Evolutionary conservation across 345 rosid species (phyloP).

Genomic region (Populus tremula): DNA sequence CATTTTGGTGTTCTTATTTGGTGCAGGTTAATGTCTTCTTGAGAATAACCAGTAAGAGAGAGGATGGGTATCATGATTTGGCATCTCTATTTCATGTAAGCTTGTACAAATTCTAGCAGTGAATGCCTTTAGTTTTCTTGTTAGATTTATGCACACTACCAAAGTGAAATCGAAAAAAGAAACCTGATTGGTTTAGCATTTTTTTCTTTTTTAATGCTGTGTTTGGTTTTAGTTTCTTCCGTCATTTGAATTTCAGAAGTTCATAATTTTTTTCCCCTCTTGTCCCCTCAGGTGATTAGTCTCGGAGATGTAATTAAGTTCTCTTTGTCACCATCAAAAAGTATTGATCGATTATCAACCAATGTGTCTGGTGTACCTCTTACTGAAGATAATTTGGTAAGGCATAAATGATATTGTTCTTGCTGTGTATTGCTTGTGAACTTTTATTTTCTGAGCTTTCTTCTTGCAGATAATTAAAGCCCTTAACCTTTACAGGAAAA

Average conservation of each 20-base stretch:
- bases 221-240: not conserved
- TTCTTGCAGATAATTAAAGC: constrained; percentile 86
- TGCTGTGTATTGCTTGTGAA: not conserved
- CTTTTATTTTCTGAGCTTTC: not conserved
- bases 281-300: constrained; percentile 61
- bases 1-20: constrained; percentile 5
- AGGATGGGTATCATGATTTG: constrained; percentile 92
- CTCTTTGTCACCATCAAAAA: constrained; percentile 79
- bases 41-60: constrained; percentile 76
- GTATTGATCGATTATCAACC: constrained; percentile 71
- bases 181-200: not conserved
- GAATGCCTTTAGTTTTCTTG: not conserved
- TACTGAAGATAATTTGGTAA: constrained; percentile 71
- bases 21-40: constrained; percentile 84
- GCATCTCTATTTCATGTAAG: constrained; percentile 95
- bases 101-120: not conserved
- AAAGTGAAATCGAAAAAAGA: not conserved
- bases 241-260: not conserved
- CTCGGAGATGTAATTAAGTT: constrained; percentile 86
- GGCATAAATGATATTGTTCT: not conserved
- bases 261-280: constrained; percentile 3
- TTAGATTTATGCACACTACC: not conserved
- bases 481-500: constrained; percentile 79
- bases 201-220: not conserved
- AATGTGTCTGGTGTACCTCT: constrained; percentile 84